Evolutionary conservation across 2,329 filamentous ascomycete species (phyloP).

Genomic region (Xenoacremonium recifei): DNA sequence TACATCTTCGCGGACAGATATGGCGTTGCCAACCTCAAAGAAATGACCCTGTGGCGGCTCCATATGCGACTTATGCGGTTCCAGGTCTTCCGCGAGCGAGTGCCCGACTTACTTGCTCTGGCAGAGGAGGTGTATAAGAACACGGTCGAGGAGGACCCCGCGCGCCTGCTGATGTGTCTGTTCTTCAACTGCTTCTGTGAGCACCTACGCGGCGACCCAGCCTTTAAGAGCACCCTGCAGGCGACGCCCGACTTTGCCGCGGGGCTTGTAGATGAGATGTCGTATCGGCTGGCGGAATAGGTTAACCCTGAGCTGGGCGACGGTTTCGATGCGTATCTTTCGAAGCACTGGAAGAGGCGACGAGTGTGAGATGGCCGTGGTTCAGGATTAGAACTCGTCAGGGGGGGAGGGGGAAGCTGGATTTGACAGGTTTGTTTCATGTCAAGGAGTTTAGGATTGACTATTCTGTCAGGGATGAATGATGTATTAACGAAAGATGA

Average conservation of each 20-base stretch:
- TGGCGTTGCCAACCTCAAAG: slow-evolving; percentile 14
- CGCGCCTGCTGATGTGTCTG: slow-evolving; percentile 14
- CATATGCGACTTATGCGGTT: slow-evolving; percentile 15
- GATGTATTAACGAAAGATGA: no score
- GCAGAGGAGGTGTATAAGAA: slow-evolving; percentile 19
- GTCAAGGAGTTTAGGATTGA: no score
- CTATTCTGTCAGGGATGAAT: no score
- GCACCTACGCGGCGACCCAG: slow-evolving; percentile 11
- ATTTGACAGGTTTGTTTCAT: no score
- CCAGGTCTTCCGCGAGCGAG: slow-evolving; percentile 10
- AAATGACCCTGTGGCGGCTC: slow-evolving; percentile 16
- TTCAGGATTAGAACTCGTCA: no score
- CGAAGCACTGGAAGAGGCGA: no score
- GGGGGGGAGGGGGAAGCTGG: no score
- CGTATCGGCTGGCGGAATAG: no score
- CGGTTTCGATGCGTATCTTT: no score
- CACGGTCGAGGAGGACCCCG: slow-evolving; percentile 18
- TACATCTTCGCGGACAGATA: slow-evolving; percentile 27
- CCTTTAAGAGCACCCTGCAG: slow-evolving; percentile 12
- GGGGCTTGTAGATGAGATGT: slow-evolving; percentile 14
- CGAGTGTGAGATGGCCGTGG: no score
- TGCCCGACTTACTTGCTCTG: slow-evolving; percentile 17
- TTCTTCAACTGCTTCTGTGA: slow-evolving; percentile 21
- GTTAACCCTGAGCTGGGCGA: no score
- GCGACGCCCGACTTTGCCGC: slow-evolving; percentile 18